phyloP scores from a whole-genome alignment of 345 rosid species.

The Pelargonium nanum region DNA sequence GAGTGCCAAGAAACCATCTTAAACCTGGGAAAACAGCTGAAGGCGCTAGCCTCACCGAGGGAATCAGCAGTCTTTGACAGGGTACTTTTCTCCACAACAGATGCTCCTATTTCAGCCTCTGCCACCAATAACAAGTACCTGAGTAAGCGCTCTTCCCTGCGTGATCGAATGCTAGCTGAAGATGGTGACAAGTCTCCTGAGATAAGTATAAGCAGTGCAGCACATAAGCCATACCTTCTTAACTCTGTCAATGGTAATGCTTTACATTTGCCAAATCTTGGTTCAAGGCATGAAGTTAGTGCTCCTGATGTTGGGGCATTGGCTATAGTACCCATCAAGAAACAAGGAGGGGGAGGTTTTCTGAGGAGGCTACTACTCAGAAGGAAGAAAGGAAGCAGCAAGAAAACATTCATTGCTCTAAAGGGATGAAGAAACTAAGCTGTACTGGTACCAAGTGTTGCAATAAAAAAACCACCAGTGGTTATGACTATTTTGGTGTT shows the following conservation, averaged over 20 bases:
- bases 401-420: conserved; percentile 10
- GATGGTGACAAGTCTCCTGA: conserved; percentile 31
- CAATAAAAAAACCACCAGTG: neutral
- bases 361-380: conserved; percentile 55
- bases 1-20: conserved; percentile 84
- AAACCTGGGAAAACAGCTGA: conserved; percentile 64
- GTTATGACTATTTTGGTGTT: neutral
- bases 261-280: conserved; percentile 9
- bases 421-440: neutral
- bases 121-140: conserved; percentile 19
- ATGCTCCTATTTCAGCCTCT: conserved; percentile 13
- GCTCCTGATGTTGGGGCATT: conserved; percentile 19
- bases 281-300: conserved; percentile 18
- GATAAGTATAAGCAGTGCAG: conserved; percentile 12
- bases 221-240: conserved; percentile 4
- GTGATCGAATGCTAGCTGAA: conserved; percentile 54
- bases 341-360: conserved; percentile 45
- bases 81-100: conserved; percentile 24
- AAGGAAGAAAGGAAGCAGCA: conserved; percentile 52
- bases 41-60: conserved; percentile 50
- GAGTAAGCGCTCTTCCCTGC: conserved; percentile 40
- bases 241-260: conserved; percentile 15
- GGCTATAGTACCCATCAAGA: conserved; percentile 43
- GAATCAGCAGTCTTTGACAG: conserved; percentile 34
- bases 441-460: too few relatives aligned